These are phyloP conservation scores for Mucor lusitanicus DNA, from an alignment of 371 early-diverging fungal genomes.

Conservation along the genomic window DNA sequence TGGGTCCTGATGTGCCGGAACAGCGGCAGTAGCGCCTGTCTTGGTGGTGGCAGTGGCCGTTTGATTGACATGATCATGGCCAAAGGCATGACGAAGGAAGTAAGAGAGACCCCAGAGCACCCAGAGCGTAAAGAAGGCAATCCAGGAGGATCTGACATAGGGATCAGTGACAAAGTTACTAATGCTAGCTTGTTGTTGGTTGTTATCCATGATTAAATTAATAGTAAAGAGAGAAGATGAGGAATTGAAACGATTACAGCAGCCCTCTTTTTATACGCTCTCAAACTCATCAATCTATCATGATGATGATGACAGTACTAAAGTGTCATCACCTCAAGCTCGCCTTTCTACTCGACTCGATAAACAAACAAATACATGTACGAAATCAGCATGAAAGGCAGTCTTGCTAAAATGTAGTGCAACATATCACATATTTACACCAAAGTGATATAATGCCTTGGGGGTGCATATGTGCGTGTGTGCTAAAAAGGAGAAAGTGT, in stretches of 20 bases:
- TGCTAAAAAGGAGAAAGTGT: background rate
- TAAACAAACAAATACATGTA: background rate
- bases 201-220: conserved; percentile 2
- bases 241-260: background rate
- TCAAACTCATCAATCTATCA: background rate
- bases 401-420: background rate
- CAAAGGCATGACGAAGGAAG: conserved; percentile 40
- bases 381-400: background rate
- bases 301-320: background rate
- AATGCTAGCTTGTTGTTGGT: background rate
- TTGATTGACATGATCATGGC: conserved; percentile 10
- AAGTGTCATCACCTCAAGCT: background rate
- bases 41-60: background rate
- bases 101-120: conserved; percentile 40
- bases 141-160: conserved; percentile 33
- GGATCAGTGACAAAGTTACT: conserved; percentile 28
- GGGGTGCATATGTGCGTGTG: background rate
- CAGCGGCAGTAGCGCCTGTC: background rate
- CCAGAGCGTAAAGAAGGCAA: conserved; percentile 43
- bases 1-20: conserved; percentile 10
- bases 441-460: background rate
- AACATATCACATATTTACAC: background rate
- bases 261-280: background rate
- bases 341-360: background rate
- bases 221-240: background rate